Evolutionary conservation across 1,139 yeast species (phyloP).

Genomic region (Kodamaea arcana): DNA sequence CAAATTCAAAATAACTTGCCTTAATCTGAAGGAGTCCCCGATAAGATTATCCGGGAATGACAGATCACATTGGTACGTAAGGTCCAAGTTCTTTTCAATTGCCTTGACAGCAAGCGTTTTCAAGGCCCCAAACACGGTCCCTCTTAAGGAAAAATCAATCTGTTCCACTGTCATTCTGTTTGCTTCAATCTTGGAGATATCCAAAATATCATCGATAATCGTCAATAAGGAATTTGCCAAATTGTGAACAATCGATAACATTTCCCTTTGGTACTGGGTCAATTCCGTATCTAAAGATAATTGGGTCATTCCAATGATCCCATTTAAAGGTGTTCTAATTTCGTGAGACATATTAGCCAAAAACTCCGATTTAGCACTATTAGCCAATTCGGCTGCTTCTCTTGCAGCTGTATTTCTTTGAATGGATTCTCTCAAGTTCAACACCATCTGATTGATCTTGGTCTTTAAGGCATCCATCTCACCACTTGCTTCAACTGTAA

Average conservation of each 20-base stretch:
- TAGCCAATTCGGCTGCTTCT: conserved; percentile 89
- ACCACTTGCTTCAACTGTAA: conserved; percentile 87
- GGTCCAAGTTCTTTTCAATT: conserved; percentile 75
- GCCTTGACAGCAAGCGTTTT: conserved; percentile 87
- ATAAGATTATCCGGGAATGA: conserved; percentile 82
- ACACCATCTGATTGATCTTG: conserved; percentile 88
- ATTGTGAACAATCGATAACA: conserved; percentile 83
- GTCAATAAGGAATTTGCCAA: conserved; percentile 80
- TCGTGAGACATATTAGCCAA: conserved; percentile 91
- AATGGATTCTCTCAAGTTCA: conserved; percentile 79
- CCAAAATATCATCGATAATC: conserved; percentile 82
- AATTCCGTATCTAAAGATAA: conserved; percentile 80
- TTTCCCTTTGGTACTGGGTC: conserved; percentile 85
- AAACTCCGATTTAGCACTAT: conserved; percentile 86
- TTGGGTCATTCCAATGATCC: conserved; percentile 91
- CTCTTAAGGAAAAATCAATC: conserved; percentile 77
- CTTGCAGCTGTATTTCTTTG: conserved; percentile 90
- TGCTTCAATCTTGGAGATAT: conserved; percentile 89
- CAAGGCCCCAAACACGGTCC: conserved; percentile 84
- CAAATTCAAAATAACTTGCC: conserved; percentile 78
- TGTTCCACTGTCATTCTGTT: conserved; percentile 89
- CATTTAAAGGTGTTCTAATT: conserved; percentile 87
- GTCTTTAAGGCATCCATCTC: conserved; percentile 93
- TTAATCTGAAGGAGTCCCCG: conserved; percentile 81
- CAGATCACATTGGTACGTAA: conserved; percentile 77